Conservation (phyloP, 352 stramenopile species). For the Pythium brachiatum region DNA sequence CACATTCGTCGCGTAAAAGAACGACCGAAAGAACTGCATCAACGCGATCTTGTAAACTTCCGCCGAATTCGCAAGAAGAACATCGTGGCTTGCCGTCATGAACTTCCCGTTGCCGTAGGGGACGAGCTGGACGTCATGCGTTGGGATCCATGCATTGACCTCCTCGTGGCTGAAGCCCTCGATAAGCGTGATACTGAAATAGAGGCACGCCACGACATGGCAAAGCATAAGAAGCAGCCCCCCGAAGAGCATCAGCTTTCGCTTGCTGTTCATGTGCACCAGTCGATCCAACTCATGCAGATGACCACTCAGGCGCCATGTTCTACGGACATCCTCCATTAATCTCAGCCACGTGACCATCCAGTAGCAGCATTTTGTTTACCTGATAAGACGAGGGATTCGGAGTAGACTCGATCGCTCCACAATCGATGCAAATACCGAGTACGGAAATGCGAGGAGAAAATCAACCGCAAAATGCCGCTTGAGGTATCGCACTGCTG, state of each 20-base stretch:
- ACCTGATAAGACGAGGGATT: constrained; percentile 40
- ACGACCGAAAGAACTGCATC: constrained; percentile 33
- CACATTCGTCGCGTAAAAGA: constrained; percentile 42
- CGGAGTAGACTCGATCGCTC: constrained; percentile 29
- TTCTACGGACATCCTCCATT: constrained; percentile 20
- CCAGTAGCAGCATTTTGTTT: background rate
- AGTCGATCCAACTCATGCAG: constrained; percentile 33
- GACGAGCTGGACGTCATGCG: constrained; percentile 28
- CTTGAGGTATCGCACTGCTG: constrained; percentile 36
- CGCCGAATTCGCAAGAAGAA: background rate
- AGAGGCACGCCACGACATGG: constrained; percentile 51
- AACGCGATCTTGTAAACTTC: constrained; percentile 27
- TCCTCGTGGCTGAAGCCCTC: constrained; percentile 33
- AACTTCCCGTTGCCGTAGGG: constrained; percentile 5
- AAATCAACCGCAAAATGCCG: constrained; percentile 43
- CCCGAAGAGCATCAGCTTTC: constrained; percentile 42
- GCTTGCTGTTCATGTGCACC: constrained; percentile 41
- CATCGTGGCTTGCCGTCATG: constrained; percentile 1
- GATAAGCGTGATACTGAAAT: constrained; percentile 38
- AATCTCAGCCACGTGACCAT: constrained; percentile 7
- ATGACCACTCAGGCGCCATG: background rate
- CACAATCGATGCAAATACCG: background rate
- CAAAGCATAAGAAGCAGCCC: constrained; percentile 48
- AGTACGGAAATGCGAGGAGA: constrained; percentile 42
- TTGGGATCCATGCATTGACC: constrained; percentile 42